Evolutionary conservation across 1,284 basidiomycete species (phyloP).

Genomic region (Pseudozyma thailandica): DNA sequence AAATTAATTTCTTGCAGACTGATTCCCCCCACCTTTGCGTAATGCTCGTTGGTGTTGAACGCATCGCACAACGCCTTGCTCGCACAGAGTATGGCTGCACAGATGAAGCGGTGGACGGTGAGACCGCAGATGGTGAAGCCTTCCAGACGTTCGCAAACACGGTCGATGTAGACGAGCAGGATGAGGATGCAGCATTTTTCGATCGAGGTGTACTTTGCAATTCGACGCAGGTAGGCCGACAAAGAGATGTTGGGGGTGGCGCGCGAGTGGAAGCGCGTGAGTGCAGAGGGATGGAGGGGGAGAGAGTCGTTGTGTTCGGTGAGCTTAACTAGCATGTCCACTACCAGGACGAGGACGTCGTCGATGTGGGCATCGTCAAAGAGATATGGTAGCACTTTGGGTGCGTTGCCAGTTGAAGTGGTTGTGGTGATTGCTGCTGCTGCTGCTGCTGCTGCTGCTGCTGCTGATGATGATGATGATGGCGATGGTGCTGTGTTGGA

Average conservation of each 20-base stretch:
- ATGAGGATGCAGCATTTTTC: slow-evolving; percentile 66
- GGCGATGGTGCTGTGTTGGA: slow-evolving; percentile 1
- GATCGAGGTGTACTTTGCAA: slow-evolving; percentile 66
- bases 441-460: slow-evolving; percentile 1
- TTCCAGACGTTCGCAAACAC: slow-evolving; percentile 62
- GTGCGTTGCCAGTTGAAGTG: background rate
- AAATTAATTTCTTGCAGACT: slow-evolving; percentile 66
- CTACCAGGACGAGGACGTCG: slow-evolving; percentile 62
- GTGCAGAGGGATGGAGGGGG: slow-evolving; percentile 63
- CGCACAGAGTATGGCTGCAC: slow-evolving; percentile 65
- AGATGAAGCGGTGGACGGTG: slow-evolving; percentile 67
- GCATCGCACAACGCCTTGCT: slow-evolving; percentile 67
- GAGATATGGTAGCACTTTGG: slow-evolving; percentile 53
- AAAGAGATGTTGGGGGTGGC: slow-evolving; percentile 65
- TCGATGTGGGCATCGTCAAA: slow-evolving; percentile 64
- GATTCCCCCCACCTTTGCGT: slow-evolving; percentile 66
- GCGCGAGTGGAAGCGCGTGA: slow-evolving; percentile 66
- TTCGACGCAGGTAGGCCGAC: slow-evolving; percentile 62
- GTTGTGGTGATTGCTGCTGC: background rate
- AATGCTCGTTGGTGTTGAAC: slow-evolving; percentile 67
- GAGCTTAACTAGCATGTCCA: slow-evolving; percentile 65
- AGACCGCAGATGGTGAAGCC: slow-evolving; percentile 67
- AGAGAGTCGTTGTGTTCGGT: slow-evolving; percentile 66
- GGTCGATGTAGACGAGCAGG: slow-evolving; percentile 67
- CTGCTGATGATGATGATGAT: no score